Evolutionary conservation across 2,329 filamentous ascomycete genomes (phyloP).

Genomic region (Teratosphaeriaceae sp.): DNA sequence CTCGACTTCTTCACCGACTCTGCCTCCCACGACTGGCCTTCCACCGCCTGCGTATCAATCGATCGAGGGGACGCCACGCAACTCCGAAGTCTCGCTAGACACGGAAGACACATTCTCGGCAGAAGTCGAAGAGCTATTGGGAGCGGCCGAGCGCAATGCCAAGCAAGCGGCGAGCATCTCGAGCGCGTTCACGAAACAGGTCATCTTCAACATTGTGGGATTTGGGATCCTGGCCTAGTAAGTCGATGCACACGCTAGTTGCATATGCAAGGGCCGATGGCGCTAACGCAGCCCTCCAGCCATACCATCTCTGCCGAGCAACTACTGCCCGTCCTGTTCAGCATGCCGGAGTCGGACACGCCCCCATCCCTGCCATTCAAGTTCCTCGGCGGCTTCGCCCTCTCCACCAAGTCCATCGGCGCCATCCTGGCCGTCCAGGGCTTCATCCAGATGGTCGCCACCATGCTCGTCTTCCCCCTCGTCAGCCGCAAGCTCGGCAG

Average conservation of each 20-base stretch:
- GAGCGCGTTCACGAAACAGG: conserved; percentile 73
- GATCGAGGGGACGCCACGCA: conserved; percentile 25
- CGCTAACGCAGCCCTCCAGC: conserved; percentile 41
- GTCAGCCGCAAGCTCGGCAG: conserved; percentile 70
- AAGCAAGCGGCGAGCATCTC: conserved; percentile 34
- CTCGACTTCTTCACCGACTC: conserved; percentile 48
- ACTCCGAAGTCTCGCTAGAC: conserved; percentile 10
- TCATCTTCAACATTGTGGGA: conserved; percentile 79
- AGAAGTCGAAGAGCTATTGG: conserved; percentile 19
- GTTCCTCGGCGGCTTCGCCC: conserved; percentile 79
- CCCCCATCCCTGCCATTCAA: conserved; percentile 68
- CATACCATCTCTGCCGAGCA: conserved; percentile 97
- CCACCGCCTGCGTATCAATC: conserved; percentile 28
- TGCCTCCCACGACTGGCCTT: conserved; percentile 26
- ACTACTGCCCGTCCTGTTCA: conserved; percentile 85
- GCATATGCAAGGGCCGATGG: conserved; percentile 5
- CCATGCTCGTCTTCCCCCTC: conserved; percentile 75
- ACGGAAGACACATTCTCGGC: conserved; percentile 14
- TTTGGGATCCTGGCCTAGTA: conserved; percentile 94
- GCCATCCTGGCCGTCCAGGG: conserved; percentile 85
- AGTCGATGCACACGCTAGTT: conserved; percentile 37
- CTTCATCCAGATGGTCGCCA: conserved; percentile 79
- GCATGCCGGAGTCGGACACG: conserved; percentile 52
- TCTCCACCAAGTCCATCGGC: conserved; percentile 78
- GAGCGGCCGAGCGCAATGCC: conserved; percentile 24